These are phyloP conservation scores for Miscanthus lutarioriparius DNA, from an alignment of 176 grass and related monocot species.

Conservation along the genomic window DNA sequence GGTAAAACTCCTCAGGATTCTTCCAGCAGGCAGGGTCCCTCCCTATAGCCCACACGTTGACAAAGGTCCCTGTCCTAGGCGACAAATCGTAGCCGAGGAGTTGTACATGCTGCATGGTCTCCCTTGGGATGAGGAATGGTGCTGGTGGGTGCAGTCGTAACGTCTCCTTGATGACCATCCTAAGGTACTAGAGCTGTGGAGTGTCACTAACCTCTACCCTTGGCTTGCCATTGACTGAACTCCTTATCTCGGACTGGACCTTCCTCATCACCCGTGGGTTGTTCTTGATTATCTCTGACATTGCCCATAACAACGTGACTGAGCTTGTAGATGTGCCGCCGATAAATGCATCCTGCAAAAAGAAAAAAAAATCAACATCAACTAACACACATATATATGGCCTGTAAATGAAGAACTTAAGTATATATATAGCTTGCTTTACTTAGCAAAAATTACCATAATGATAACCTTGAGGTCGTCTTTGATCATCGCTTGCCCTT, in stretches of 20 bases:
- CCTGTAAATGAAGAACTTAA: background rate
- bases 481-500: background rate
- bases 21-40: background rate
- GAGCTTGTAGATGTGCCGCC: background rate
- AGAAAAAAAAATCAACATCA: background rate
- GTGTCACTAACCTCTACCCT: background rate
- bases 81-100: background rate
- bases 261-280: conserved; percentile 1
- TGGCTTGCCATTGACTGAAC: background rate
- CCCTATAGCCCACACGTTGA: conserved; percentile 4
- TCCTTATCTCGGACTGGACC: background rate
- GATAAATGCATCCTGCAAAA: conserved; percentile 5
- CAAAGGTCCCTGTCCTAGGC: background rate
- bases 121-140: background rate
- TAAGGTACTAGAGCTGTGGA: background rate
- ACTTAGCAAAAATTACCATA: background rate
- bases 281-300: conserved; percentile 10
- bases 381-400: background rate
- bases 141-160: background rate
- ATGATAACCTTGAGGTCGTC: conserved; percentile 27
- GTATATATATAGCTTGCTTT: background rate
- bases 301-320: background rate
- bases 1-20: background rate
- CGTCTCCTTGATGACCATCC: conserved; percentile 10
- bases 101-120: background rate